Evolutionary conservation across 495 filamentous ascomycete species (phyloP).

Genomic region (Rusavskia elegans): DNA sequence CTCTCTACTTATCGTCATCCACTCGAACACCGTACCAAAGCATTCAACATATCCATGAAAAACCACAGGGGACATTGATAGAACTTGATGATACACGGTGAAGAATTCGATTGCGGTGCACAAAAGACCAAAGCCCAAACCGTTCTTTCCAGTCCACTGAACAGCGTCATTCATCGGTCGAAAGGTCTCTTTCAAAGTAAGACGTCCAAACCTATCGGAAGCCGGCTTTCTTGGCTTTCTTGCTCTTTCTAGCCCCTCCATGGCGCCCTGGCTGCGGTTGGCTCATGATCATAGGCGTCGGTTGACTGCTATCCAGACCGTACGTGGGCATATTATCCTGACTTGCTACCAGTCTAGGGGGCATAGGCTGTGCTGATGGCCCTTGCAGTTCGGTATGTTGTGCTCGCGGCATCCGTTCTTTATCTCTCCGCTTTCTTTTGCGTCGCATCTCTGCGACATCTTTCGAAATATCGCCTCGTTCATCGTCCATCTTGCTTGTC

Average conservation of each 20-base stretch:
- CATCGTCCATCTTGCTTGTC: conserved; percentile 12
- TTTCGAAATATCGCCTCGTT: background rate
- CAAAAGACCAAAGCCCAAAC: no score
- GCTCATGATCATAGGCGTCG: background rate
- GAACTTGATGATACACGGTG: no score
- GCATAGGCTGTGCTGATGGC: conserved; percentile 8
- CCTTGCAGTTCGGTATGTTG: conserved; percentile 11
- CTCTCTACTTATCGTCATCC: no score
- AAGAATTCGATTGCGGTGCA: no score
- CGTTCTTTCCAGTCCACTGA: no score
- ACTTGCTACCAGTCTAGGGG: conserved; percentile 21
- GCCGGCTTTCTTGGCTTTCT: background rate
- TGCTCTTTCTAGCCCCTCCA: background rate
- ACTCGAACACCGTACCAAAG: no score
- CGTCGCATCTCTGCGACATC: background rate
- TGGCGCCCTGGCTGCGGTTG: background rate
- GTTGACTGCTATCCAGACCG: conserved; percentile 23
- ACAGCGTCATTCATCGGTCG: no score
- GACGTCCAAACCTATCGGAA: background rate
- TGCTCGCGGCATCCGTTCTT: background rate
- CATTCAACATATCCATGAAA: no score
- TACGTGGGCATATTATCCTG: conserved; percentile 18
- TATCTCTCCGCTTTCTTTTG: conserved; percentile 7
- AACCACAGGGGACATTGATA: no score
- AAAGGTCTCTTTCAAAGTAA: no score